Evolutionary conservation across 805 yeast species (phyloP).

Genomic region (Schwanniomyces vanrijiae): DNA sequence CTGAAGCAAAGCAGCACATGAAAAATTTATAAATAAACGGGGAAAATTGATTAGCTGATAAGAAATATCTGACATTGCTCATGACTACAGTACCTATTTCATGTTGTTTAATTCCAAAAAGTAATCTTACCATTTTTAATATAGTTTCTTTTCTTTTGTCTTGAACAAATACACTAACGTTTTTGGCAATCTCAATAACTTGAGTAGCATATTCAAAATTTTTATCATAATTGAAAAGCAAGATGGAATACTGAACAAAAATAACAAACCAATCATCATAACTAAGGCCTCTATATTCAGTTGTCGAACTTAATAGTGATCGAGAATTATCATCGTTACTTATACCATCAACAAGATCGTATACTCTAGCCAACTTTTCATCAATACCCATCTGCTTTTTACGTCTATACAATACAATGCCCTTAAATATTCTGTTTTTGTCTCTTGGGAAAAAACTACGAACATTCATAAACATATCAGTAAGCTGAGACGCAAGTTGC

Average conservation of each 20-base stretch:
- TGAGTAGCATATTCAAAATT: conserved; percentile 53
- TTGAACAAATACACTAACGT: conserved; percentile 75
- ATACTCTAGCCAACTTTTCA: conserved; percentile 68
- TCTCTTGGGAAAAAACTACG: conserved; percentile 78
- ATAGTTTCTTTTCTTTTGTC: conserved; percentile 59
- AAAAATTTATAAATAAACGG: conserved; percentile 67
- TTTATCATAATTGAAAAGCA: conserved; percentile 61
- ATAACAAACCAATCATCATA: conserved; percentile 85
- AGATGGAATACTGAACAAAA: conserved; percentile 75
- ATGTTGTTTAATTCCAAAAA: conserved; percentile 48
- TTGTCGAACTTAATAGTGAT: conserved; percentile 46
- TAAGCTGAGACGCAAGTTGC: conserved; percentile 75
- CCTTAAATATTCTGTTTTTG: conserved; percentile 66
- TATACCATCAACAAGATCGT: conserved; percentile 61
- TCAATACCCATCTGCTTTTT: conserved; percentile 65
- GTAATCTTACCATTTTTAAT: conserved; percentile 65
- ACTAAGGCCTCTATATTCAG: conserved; percentile 69
- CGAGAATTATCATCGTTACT: conserved; percentile 27
- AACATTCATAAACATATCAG: conserved; percentile 79
- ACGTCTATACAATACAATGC: conserved; percentile 62
- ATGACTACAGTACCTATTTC: conserved; percentile 55
- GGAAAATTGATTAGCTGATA: conserved; percentile 74
- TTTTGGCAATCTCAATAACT: conserved; percentile 70
- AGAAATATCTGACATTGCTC: conserved; percentile 58
- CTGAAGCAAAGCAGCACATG: conserved; percentile 63